Evolutionary conservation across 1,284 basidiomycete species (phyloP), one percentile per base, ranked within the genome.

Genomic region (Ceratobasidium papillatum): DNA sequence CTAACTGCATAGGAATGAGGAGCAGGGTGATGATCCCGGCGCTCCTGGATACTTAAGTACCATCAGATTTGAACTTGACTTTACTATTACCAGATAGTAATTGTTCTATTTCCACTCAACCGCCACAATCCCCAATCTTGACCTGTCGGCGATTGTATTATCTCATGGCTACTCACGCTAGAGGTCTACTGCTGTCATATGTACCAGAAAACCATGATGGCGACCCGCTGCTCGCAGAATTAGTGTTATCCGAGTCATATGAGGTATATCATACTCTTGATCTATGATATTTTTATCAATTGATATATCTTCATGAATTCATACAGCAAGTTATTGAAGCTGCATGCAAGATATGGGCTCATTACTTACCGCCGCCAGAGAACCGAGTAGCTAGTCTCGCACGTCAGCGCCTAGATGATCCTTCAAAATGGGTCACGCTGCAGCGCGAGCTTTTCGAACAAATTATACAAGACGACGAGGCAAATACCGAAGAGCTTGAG

Each of bases 191-290:
- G 12, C 12, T 73, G 3, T 73, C 69, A 4, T 73, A 73, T 14
- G 19, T 51, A 32, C 69, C 69, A 2, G 49, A 68, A 25, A 38
- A 49, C 41, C 58, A 45, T 14, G 12, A 17, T 8, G 69, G 32
- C 8, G 41, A 27, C 3, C 69, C 56, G 19, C 27, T 54, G 19
- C 12, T 62, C 1, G 32, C 45, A 19, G 58, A 61, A n/a, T 19
- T 62, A 14, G 47, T 30, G 32, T 34, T 49, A 32, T 73, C 69
- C 3, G 47, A 73, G 34, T 62, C 69, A 9, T 62, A 73, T 22
- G 32, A 73, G 45, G 69, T 62, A 47, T 32, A 47, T 49, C 22
- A 17, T n/a, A n/a, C n/a, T n/a, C n/a, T n/a, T n/a, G n/a, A n/a
- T n/a, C n/a, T n/a, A n/a, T n/a, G n/a, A n/a, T n/a, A n/a, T n/a